Percentiles rank a stretch among this genome's conserved stretches.
These are phyloP conservation scores for Eucalyptus tenuipes DNA, from an alignment of 345 rosid species.

Conservation along the genomic window DNA sequence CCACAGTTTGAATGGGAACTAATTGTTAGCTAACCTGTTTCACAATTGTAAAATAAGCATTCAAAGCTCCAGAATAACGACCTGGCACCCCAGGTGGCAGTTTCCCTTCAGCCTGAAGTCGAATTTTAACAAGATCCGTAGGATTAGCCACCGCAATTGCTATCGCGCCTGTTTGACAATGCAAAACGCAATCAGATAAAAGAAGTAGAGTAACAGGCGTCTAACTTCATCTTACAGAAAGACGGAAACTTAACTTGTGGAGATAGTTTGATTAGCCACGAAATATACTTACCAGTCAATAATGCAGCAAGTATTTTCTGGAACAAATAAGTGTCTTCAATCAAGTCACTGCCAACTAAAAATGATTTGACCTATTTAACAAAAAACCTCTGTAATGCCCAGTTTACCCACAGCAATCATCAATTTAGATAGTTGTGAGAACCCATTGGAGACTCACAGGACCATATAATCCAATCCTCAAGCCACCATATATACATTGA, in stretches of 20 bases:
- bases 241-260: neutral
- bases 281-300: conserved; percentile 50
- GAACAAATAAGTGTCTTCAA: conserved; percentile 70
- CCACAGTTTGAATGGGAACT: neutral
- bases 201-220: neutral
- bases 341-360: conserved; percentile 70
- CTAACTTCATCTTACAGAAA: neutral
- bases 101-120: conserved; percentile 95
- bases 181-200: neutral
- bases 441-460: conserved; percentile 51
- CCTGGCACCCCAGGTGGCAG: conserved; percentile 70
- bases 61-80: conserved; percentile 84
- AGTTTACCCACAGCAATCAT: neutral
- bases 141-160: conserved; percentile 92
- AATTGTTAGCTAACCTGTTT: conserved; percentile 44
- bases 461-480: conserved; percentile 81
- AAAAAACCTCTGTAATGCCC: neutral
- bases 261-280: neutral
- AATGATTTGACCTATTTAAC: conserved; percentile 71
- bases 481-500: conserved; percentile 85
- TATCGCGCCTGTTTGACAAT: conserved; percentile 60
- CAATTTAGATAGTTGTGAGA: neutral
- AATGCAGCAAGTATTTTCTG: conserved; percentile 87
- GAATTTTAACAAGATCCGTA: conserved; percentile 90
- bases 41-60: conserved; percentile 69